Percentiles rank a stretch among this genome's conserved stretches.
These are phyloP conservation scores for Fusarium zealandicum DNA, from an alignment of 2,329 filamentous ascomycete species.

Conservation along the genomic window DNA sequence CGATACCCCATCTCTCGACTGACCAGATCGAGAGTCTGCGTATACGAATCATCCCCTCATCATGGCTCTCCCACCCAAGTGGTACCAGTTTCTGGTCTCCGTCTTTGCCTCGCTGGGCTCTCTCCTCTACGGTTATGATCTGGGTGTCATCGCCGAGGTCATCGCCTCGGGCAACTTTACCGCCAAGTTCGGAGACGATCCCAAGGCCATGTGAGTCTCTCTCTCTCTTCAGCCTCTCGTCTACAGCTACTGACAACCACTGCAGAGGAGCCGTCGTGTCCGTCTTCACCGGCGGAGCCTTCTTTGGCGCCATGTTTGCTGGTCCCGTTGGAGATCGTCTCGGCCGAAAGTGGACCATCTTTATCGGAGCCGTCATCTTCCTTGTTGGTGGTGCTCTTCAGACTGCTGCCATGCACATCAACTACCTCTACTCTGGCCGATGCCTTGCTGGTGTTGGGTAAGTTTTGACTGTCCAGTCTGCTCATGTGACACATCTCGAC, in stretches of 20 bases:
- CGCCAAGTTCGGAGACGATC: slow-evolving; percentile 47
- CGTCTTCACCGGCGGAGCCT: slow-evolving; percentile 79
- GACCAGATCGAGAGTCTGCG: not conserved
- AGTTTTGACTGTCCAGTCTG: slow-evolving; percentile 14
- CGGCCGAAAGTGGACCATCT: slow-evolving; percentile 75
- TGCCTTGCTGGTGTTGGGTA: slow-evolving; percentile 69
- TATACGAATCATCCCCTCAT: not conserved
- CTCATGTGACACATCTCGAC: not conserved
- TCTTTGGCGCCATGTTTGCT: slow-evolving; percentile 71
- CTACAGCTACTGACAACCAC: not conserved
- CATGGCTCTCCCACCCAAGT: slow-evolving; percentile 55
- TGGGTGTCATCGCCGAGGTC: slow-evolving; percentile 54
- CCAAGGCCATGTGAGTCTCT: slow-evolving; percentile 44
- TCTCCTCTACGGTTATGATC: slow-evolving; percentile 38
- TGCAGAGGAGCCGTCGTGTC: slow-evolving; percentile 58
- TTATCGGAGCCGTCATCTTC: slow-evolving; percentile 75
- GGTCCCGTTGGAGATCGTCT: slow-evolving; percentile 69
- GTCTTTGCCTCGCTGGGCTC: slow-evolving; percentile 39
- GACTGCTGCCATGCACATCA: slow-evolving; percentile 66
- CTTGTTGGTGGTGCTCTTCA: slow-evolving; percentile 76
- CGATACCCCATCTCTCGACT: not conserved
- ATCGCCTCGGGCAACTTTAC: slow-evolving; percentile 57
- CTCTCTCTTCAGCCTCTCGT: rapidly evolving
- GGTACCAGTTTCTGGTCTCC: slow-evolving; percentile 58
- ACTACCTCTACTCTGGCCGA: slow-evolving; percentile 74